These are phyloP conservation scores for Bryum argenteum DNA, from an alignment of 225 moss, liverwort and hornwort genomes.

Conservation along the genomic window DNA sequence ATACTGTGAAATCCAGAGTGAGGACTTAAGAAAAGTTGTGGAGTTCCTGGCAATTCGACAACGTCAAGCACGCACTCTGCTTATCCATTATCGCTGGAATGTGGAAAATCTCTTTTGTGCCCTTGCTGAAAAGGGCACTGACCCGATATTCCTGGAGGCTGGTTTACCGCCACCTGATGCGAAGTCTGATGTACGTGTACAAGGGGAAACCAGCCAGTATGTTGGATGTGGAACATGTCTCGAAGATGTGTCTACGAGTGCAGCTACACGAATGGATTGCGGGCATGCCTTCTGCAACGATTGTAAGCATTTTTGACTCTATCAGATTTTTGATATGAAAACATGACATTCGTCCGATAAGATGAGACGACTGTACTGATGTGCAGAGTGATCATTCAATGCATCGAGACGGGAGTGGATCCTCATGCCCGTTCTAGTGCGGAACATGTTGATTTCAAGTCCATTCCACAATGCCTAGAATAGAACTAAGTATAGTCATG, in stretches of 20 bases:
- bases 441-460: too few relatives aligned
- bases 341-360: neutral
- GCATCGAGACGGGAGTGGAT: neutral
- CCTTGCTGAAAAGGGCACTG: constrained; percentile 82
- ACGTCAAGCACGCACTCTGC: constrained; percentile 88
- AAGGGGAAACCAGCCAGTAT: constrained; percentile 31
- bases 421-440: too few relatives aligned
- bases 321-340: neutral
- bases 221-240: constrained; percentile 83
- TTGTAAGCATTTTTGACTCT: constrained; percentile 52
- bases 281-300: constrained; percentile 93
- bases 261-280: constrained; percentile 90
- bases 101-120: constrained; percentile 90
- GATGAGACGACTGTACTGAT: constrained; percentile 4
- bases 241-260: constrained; percentile 70
- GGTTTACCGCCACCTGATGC: constrained; percentile 77
- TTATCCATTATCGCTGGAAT: constrained; percentile 95
- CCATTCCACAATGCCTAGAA: too few relatives aligned
- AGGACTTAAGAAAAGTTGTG: constrained; percentile 84
- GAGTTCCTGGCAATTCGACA: constrained; percentile 79
- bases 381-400: too few relatives aligned
- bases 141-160: constrained; percentile 79
- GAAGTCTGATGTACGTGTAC: constrained; percentile 39
- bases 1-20: constrained; percentile 61
- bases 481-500: too few relatives aligned